Conservation (phyloP, 2,329 filamentous ascomycete species). For the Aspergillus felis region DNA sequence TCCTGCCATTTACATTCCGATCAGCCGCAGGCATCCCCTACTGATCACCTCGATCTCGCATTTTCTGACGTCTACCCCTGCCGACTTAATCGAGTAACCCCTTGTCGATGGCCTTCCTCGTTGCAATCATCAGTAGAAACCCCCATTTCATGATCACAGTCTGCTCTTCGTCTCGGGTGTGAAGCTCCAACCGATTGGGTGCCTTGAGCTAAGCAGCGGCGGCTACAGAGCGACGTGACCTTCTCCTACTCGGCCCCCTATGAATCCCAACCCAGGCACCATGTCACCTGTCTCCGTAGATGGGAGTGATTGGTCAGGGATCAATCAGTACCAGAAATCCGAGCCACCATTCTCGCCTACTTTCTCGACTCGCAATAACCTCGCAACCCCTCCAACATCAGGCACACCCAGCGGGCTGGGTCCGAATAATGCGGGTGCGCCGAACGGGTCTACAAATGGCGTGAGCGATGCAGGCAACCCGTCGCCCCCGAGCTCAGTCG, state of each 20-base stretch:
- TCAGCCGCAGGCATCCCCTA: background rate
- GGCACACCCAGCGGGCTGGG: constrained; percentile 53
- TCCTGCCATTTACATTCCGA: background rate
- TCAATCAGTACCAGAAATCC: constrained; percentile 60
- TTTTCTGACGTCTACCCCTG: background rate
- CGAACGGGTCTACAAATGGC: constrained; percentile 22
- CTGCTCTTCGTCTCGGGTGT: background rate
- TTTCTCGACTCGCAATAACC: constrained; percentile 47
- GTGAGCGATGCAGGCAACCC: constrained; percentile 48
- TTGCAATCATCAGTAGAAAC: background rate
- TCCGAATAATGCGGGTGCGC: constrained; percentile 49
- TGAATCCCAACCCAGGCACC: constrained; percentile 71
- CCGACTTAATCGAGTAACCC: background rate
- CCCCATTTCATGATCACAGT: constrained; percentile 15
- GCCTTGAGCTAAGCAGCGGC: constrained; percentile 2
- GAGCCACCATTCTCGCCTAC: constrained; percentile 43
- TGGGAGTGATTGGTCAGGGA: constrained; percentile 76
- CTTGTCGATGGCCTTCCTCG: constrained; percentile 8
- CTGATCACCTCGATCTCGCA: background rate
- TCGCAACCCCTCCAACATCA: constrained; percentile 67
- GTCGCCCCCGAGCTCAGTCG: constrained; percentile 85
- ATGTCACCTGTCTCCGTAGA: constrained; percentile 77
- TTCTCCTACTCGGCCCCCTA: constrained; percentile 36
- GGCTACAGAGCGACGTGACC: constrained; percentile 1
- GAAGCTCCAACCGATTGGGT: constrained; percentile 4